Conservation (phyloP, 352 stramenopile species). For the Phytophthora podocarpi region DNA sequence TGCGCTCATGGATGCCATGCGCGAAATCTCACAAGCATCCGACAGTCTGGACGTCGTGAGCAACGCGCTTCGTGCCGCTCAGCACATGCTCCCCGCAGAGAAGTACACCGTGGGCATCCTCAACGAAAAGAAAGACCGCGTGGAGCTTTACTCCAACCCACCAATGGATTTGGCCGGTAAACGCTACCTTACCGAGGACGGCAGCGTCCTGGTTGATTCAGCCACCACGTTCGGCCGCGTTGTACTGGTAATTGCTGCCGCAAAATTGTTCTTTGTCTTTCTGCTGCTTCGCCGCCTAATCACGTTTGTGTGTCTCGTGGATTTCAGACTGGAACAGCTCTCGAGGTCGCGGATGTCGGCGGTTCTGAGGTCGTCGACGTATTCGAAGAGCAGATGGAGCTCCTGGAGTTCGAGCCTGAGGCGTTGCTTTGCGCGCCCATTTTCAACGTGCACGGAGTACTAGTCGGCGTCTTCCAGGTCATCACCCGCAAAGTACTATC, state of each 20-base stretch:
- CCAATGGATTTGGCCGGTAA: constrained; percentile 49
- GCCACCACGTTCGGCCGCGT: constrained; percentile 75
- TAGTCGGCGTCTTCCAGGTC: constrained; percentile 68
- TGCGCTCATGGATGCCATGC: constrained; percentile 64
- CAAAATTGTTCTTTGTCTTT: background rate
- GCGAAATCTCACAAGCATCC: constrained; percentile 62
- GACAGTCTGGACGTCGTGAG: constrained; percentile 58
- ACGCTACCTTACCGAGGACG: constrained; percentile 59
- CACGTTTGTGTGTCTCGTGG: background rate
- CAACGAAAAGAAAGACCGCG: constrained; percentile 65
- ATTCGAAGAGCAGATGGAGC: constrained; percentile 71
- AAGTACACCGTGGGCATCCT: constrained; percentile 66
- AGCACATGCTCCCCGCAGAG: constrained; percentile 54
- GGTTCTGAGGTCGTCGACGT: constrained; percentile 60
- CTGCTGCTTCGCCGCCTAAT: background rate
- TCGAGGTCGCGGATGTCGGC: constrained; percentile 56
- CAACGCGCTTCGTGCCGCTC: constrained; percentile 56
- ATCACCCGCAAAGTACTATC: constrained; percentile 48
- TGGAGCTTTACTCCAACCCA: constrained; percentile 71
- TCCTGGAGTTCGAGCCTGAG: constrained; percentile 69
- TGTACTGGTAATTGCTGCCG: constrained; percentile 45
- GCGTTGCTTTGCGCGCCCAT: constrained; percentile 61
- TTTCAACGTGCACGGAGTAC: constrained; percentile 64
- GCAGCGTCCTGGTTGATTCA: constrained; percentile 53
- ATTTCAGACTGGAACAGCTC: constrained; percentile 55